phyloP scores from a whole-genome alignment of 164 flowering plant species.

The Paratinospora sagittata region DNA sequence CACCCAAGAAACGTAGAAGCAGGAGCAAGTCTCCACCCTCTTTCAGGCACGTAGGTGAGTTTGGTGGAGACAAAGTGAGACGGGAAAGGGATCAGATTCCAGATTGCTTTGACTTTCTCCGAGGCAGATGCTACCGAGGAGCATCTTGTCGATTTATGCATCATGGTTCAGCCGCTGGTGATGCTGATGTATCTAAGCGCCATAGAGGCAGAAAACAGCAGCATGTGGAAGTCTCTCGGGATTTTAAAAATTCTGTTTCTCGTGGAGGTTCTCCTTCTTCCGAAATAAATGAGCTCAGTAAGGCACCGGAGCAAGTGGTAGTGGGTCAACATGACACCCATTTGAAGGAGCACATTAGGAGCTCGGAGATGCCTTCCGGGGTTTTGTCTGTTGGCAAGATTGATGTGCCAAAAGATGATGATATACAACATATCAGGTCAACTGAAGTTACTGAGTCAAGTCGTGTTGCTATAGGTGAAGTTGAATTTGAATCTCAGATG shows the following conservation, averaged over 20 bases:
- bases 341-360: conserved; percentile 18
- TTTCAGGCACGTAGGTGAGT: conserved; percentile 33
- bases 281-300: conserved; percentile 11
- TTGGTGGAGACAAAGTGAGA: conserved; percentile 34
- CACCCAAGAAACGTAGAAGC: conserved; percentile 64
- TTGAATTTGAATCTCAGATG: conserved; percentile 15
- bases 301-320: conserved; percentile 6
- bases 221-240: conserved; percentile 24
- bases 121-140: conserved; percentile 82
- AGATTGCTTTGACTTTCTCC: conserved; percentile 57
- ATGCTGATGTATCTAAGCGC: conserved; percentile 29
- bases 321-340: conserved; percentile 15
- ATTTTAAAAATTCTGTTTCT: conserved; percentile 19
- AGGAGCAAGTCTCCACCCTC: conserved; percentile 65
- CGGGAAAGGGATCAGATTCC: conserved; percentile 33
- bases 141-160: conserved; percentile 69
- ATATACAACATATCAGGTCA: conserved; percentile 11
- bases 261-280: conserved; percentile 15
- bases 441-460: conserved; percentile 22
- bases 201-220: conserved; percentile 32
- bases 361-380: conserved; percentile 13
- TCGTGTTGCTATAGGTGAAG: conserved; percentile 12
- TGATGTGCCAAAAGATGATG: conserved; percentile 18
- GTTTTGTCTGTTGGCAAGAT: conserved; percentile 14
- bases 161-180: conserved; percentile 34